Evolutionary conservation across 495 filamentous ascomycete genomes (phyloP), one percentile per base, ranked within the genome.

Genomic region (Aspergillus bertholletiae): DNA sequence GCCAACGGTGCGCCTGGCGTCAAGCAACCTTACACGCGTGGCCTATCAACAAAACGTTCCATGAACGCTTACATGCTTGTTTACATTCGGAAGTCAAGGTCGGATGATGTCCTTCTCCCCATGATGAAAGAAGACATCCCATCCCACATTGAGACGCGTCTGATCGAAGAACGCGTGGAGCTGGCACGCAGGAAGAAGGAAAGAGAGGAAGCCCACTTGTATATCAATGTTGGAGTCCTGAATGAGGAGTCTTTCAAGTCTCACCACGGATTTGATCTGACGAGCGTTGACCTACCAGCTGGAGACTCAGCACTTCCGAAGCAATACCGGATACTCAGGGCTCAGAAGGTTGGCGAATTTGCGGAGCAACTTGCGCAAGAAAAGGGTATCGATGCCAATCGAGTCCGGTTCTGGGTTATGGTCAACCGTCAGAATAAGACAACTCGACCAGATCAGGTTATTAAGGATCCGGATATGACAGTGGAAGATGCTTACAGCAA

Each of bases 381-480:
- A 48, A 73, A 84, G n/a, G 75, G 72, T 2, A 35, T 76, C 18
- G 68, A 84, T 46, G 74, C 84, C 3, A 80, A 81, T 39, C 78
- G 79, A 28, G 69, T 97, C 20, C 84, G 94, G 26, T 79, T 96
- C 41, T 97, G 94, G 95, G 84, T 88, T 35, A 96, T 99, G 90
- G 95, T 99, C 0, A 97, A 96, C 62, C 89, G 94, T 9, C 94
- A 99, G 64, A 99, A 99, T 66, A 96, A 96, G 74, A 97, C 94
- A 0, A 86, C 88, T 40, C 82, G 94, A 23, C 94, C 95, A 1
- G 94, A 99, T 65, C 84, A 88, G 45, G 88, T 92, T 5, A 81
- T 97, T 46, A 79, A 78, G 55, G 88, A 94, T 52, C 72, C 81
- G 2, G 78, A 85, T n/a, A 87, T 90, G 71, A 89, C 87, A 6